phyloP scores from a whole-genome alignment of 2,329 filamentous ascomycete genomes.

The Dothideomycetes sp. region DNA sequence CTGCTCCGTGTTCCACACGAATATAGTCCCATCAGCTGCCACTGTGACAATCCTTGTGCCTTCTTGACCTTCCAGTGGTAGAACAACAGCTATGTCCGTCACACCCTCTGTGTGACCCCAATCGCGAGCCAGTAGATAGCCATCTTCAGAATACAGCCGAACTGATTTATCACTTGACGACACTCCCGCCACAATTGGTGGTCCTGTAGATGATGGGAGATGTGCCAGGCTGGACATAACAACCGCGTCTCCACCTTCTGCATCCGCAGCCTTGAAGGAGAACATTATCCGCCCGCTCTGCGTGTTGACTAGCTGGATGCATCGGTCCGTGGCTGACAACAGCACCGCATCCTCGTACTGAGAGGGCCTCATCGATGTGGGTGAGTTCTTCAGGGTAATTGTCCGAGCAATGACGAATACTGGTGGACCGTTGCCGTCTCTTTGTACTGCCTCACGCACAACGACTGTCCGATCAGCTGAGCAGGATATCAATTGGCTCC shows the following conservation, averaged over 20 bases:
- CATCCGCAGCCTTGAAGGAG: conserved; percentile 75
- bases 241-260: conserved; percentile 68
- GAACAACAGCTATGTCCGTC: conserved; percentile 60
- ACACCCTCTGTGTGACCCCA: conserved; percentile 95
- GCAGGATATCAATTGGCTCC: conserved; percentile 61
- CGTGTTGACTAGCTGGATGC: conserved; percentile 41
- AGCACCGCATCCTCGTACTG: conserved; percentile 47
- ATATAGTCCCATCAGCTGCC: conserved; percentile 40
- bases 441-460: conserved; percentile 64
- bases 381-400: conserved; percentile 75
- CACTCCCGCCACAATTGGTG: conserved; percentile 69
- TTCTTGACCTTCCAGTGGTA: conserved; percentile 11
- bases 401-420: conserved; percentile 66
- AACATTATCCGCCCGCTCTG: conserved; percentile 57
- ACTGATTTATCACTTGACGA: conserved; percentile 96
- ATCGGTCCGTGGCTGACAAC: conserved; percentile 52
- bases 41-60: conserved; percentile 36
- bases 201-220: conserved; percentile 42
- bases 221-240: conserved; percentile 68
- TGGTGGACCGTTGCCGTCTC: conserved; percentile 47
- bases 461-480: conserved; percentile 83
- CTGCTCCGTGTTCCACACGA: conserved; percentile 31
- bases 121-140: conserved; percentile 71
- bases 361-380: conserved; percentile 68
- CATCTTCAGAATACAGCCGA: conserved; percentile 74